Base-by-base conservation (phyloP, 2,329 filamentous ascomycete species). In the Hypoxylon sp. region DNA sequence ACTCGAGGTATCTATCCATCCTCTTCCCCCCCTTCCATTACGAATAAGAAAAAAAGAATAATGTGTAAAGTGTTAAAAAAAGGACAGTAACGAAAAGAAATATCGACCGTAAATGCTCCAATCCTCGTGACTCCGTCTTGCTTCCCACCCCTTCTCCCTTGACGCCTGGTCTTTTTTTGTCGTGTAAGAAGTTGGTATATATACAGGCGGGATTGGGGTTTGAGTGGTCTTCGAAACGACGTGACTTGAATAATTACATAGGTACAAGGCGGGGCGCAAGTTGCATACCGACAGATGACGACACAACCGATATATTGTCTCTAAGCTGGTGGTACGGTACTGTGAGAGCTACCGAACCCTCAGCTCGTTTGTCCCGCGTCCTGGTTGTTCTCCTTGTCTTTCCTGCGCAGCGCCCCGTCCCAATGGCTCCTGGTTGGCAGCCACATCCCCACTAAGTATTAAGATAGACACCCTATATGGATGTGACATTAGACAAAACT, bases 271-370 rank as follows among this genome's bases (percentile, higher is more conserved):
- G 29, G 29, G 26, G 38, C 45, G 46, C 38, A 35, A 42, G 44
- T 45, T 36, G 50, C 54, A 47, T 23, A 32, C 19, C 23, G 27
- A 48, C 36, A 32, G 40, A 29, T 34, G 21, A 43, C 15, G 44
- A 48, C 40, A 41, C 47, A 47, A 59, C 55, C 55, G 55, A 55
- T 51, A 49, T 59, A 52, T 59, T 56, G 56, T 56, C 48, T 56
- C 48, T 53, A 56, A 55, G 49, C 56, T 59, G 55, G 56, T 42
- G 48, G 52, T 53, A 59, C 56, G 51, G 55, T 50, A 59, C 48
- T 59, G 20, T 55, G 44, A 23, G 48, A 59, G 55, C 51, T 50
- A 52, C 52, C 56, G 56, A 53, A 26, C 45, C 47, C 51, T 15
- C 48, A 34, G 40, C 40, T 37, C 41, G 37, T 45, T 43, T 42